Percentiles rank a stretch among this genome's conserved stretches.
phyloP scores from a whole-genome alignment of 345 rosid genomes.

The Iberis pinnata region DNA sequence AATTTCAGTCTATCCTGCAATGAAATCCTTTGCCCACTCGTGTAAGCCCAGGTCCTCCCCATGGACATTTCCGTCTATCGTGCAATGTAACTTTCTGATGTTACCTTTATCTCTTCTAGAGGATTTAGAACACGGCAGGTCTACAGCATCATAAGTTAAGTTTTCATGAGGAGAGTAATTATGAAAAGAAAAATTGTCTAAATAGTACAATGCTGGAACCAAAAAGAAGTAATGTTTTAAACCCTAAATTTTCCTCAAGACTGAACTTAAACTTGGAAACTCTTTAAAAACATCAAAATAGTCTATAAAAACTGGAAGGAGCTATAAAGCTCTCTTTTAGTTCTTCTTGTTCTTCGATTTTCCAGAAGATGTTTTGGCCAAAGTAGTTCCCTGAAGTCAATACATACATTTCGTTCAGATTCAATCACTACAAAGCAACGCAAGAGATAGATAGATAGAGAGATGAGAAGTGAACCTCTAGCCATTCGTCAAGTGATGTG shows the following conservation, averaged over 20 bases:
- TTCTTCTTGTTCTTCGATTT: conserved; percentile 35
- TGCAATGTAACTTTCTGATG: too few relatives aligned
- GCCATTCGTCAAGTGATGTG: conserved; percentile 88
- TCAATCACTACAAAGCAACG: not conserved
- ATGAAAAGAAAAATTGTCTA: conserved; percentile 20
- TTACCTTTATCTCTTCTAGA: too few relatives aligned
- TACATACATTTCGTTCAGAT: conserved; percentile 8
- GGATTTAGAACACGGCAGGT: too few relatives aligned
- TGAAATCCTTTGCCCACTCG: too few relatives aligned
- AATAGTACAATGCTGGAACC: conserved; percentile 26
- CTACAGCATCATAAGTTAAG: too few relatives aligned
- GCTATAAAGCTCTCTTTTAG: conserved; percentile 16
- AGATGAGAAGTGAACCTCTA: conserved; percentile 44
- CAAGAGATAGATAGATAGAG: not conserved
- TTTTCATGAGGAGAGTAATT: conserved; percentile 14
- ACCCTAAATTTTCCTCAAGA: too few relatives aligned
- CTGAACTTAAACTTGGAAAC: conserved; percentile 22
- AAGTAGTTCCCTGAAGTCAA: conserved; percentile 23
- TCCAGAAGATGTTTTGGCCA: conserved; percentile 30
- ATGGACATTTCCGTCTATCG: too few relatives aligned
- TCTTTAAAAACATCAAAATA: conserved; percentile 16
- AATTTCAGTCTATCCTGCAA: too few relatives aligned
- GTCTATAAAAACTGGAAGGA: conserved; percentile 19
- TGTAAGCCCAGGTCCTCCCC: too few relatives aligned
- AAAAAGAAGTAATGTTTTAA: conserved; percentile 15